These are phyloP conservation scores for Monosporozyma aerobia DNA, from an alignment of 805 yeast species.

Conservation along the genomic window DNA sequence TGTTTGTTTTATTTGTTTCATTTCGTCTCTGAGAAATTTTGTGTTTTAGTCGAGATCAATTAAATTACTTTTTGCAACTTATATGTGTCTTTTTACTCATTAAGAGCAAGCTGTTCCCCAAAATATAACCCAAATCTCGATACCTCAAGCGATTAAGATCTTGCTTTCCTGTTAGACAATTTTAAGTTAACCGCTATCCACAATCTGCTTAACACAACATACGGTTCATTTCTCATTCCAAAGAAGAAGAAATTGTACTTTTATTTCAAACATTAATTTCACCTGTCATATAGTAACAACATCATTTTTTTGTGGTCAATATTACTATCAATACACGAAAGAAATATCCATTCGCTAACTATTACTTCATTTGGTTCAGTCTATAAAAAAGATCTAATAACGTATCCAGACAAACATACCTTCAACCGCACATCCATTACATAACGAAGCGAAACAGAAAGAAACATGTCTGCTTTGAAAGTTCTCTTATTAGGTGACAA, in stretches of 20 bases:
- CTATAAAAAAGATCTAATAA: neutral
- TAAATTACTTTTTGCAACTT: neutral
- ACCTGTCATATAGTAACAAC: neutral
- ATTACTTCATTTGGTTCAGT: neutral
- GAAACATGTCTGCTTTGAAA: conserved; percentile 16
- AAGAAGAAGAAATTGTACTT: no score
- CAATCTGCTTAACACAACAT: neutral
- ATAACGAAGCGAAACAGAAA: neutral
- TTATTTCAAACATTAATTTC: neutral
- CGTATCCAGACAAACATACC: neutral
- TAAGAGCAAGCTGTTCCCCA: neutral
- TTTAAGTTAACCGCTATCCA: neutral
- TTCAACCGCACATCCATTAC: neutral
- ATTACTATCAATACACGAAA: neutral
- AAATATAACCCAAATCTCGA: neutral
- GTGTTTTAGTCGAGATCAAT: neutral
- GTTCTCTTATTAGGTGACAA: conserved; percentile 26
- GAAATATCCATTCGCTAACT: neutral
- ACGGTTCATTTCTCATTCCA: neutral
- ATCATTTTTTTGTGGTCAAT: neutral
- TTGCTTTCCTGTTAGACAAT: neutral
- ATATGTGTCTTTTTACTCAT: neutral
- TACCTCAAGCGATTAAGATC: neutral
- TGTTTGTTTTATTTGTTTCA: neutral
- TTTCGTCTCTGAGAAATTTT: neutral